Evolutionary conservation across 768 basidiomycete species (phyloP).

Genomic region (Daedaleopsis nitida): DNA sequence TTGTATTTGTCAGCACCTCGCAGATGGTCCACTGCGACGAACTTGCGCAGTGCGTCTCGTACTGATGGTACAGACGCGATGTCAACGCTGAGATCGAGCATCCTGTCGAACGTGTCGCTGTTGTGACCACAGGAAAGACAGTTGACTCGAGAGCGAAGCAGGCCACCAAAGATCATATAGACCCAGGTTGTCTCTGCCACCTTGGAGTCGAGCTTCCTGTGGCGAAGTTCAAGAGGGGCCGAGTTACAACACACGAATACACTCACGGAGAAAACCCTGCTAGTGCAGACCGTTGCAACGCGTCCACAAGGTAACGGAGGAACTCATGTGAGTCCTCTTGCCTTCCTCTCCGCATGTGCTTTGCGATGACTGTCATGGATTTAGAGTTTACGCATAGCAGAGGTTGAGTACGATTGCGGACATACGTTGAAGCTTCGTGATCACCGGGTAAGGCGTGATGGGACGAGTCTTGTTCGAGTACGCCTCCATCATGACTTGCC

Average conservation of each 20-base stretch:
- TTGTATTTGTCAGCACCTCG: slow-evolving; percentile 96
- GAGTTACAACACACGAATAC: background rate
- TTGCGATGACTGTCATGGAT: slow-evolving; percentile 71
- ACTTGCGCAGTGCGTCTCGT: slow-evolving; percentile 75
- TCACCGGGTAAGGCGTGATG: slow-evolving; percentile 68
- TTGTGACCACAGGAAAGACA: slow-evolving; percentile 82
- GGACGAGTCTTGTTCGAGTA: slow-evolving; percentile 43
- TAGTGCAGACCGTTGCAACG: slow-evolving; percentile 83
- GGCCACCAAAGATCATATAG: slow-evolving; percentile 92
- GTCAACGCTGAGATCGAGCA: slow-evolving; percentile 92
- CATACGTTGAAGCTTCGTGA: slow-evolving; percentile 69
- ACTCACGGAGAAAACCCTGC: slow-evolving; percentile 71
- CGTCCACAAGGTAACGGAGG: slow-evolving; percentile 90
- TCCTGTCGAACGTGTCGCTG: slow-evolving; percentile 95
- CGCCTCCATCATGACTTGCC: slow-evolving; percentile 55
- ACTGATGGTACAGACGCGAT: slow-evolving; percentile 65
- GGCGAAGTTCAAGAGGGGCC: background rate
- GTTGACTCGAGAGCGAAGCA: slow-evolving; percentile 85
- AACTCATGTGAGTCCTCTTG: slow-evolving; percentile 99
- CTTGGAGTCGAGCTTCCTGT: slow-evolving; percentile 69
- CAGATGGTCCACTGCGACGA: slow-evolving; percentile 79
- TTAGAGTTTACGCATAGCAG: slow-evolving; percentile 12
- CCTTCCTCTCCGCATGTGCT: slow-evolving; percentile 85
- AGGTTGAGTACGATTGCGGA: background rate
- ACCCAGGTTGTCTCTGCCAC: slow-evolving; percentile 90